Conservation (phyloP, 2,329 filamentous ascomycete species). For the Alternaria dauci region DNA sequence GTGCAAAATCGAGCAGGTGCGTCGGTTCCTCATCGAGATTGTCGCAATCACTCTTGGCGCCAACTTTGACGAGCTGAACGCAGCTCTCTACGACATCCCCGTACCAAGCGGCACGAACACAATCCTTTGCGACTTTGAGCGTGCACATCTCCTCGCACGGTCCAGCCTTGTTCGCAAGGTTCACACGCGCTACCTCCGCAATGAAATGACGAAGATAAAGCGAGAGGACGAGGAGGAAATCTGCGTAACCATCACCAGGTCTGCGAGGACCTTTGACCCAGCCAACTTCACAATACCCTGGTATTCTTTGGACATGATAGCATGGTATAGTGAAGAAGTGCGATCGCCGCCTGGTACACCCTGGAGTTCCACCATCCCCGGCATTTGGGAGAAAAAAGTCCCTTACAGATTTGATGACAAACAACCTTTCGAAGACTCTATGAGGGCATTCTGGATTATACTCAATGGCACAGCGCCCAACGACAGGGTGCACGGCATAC, state of each 20-base stretch:
- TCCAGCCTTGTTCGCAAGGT: background rate
- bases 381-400: background rate
- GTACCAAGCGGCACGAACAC: background rate
- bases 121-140: background rate
- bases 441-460: background rate
- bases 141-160: background rate
- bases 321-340: conserved; percentile 5
- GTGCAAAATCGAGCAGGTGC: background rate
- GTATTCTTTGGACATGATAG: conserved; percentile 5
- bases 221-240: background rate
- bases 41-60: background rate
- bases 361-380: background rate
- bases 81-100: background rate
- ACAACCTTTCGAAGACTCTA: background rate
- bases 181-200: background rate
- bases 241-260: background rate
- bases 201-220: background rate
- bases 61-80: background rate
- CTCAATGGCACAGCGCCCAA: background rate
- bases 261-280: background rate
- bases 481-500: background rate
- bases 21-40: background rate
- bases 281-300: background rate
- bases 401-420: background rate
- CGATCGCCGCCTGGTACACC: background rate